Conservation (phyloP, 2,329 filamentous ascomycete genomes). For the Talaromyces sp. region DNA sequence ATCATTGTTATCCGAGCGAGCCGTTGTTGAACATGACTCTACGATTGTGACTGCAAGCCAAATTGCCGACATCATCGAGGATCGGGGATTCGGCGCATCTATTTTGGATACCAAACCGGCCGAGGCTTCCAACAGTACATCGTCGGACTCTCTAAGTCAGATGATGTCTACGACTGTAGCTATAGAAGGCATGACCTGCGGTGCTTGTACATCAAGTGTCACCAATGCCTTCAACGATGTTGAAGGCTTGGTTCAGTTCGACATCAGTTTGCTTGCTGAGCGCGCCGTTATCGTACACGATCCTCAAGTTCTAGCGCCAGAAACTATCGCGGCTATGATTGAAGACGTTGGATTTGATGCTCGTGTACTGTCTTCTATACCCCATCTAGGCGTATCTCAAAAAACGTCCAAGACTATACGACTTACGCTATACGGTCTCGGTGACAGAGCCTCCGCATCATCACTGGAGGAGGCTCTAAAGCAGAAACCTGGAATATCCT, state of each 20-base stretch:
- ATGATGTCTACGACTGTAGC: slow-evolving; percentile 73
- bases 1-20: slow-evolving; percentile 76
- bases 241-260: slow-evolving; percentile 80
- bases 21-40: slow-evolving; percentile 77
- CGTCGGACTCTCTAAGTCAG: slow-evolving; percentile 34
- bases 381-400: slow-evolving; percentile 55
- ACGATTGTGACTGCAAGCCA: slow-evolving; percentile 50
- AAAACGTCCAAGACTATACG: slow-evolving; percentile 61
- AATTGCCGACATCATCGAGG: slow-evolving; percentile 58
- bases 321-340: slow-evolving; percentile 75
- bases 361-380: slow-evolving; percentile 70
- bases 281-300: slow-evolving; percentile 86
- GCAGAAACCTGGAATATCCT: slow-evolving; percentile 65
- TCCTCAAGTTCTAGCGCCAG: slow-evolving; percentile 62
- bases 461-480: slow-evolving; percentile 66
- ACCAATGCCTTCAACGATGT: slow-evolving; percentile 75
- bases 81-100: slow-evolving; percentile 74
- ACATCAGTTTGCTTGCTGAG: slow-evolving; percentile 90
- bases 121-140: slow-evolving; percentile 30
- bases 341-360: slow-evolving; percentile 90
- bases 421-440: slow-evolving; percentile 78
- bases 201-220: slow-evolving; percentile 89
- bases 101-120: slow-evolving; percentile 62
- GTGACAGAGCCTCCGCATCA: slow-evolving; percentile 67
- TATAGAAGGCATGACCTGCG: slow-evolving; percentile 96